Base-by-base conservation (phyloP, 2,329 filamentous ascomycete species). In the Chaetomiaceae sp. region DNA sequence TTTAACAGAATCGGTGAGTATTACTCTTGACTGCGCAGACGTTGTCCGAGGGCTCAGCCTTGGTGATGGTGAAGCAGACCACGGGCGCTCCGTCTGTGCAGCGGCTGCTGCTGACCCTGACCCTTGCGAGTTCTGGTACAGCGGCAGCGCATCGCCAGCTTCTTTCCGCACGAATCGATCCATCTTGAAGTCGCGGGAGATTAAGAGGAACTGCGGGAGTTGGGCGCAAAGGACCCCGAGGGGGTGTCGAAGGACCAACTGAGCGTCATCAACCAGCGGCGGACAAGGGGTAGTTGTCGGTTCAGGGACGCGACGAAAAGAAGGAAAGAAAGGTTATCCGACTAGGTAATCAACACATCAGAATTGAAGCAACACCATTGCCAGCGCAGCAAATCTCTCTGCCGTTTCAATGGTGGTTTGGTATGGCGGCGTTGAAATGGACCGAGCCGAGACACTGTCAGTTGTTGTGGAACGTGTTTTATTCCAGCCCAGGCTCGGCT, bases 21-120 rank as follows among this genome's bases (percentile, higher is more conserved):
- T 68, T 70, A 82, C 80, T 63, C 77, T 74, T 60, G 79, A 80
- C 64, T 81, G 77, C 38, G 78, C 74, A 37, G 80, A 81, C 6
- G 78, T 80, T 7, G 77, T 77, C 54, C 79, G 71, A 45, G 64
- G 64, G 67, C 77, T 74, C 22, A 43, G 27, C 20, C 70, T 64
- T 33, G 64, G 62, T 15, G 68, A 66, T 33, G 64, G 62, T 15
- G 68, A 66, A 36, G 60, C 62, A 5, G 71, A 66, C 56, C 66
- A 67, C 29, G 71, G 65, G 40, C 66, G 65, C 46, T 71, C 67
- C 17, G 59, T 49, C 15, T 66, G 67, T 19, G 65, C 59, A 17
- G 57, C 53, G 23, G 60, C 56, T 36, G 62, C 58, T 45, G 66
- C 52, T 37, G 65, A 59, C 20, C 66, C 66, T 54, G 63, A 64